Evolutionary conservation across 768 basidiomycete genomes (phyloP).

Genomic region (Clitopilus passeckerianus): DNA sequence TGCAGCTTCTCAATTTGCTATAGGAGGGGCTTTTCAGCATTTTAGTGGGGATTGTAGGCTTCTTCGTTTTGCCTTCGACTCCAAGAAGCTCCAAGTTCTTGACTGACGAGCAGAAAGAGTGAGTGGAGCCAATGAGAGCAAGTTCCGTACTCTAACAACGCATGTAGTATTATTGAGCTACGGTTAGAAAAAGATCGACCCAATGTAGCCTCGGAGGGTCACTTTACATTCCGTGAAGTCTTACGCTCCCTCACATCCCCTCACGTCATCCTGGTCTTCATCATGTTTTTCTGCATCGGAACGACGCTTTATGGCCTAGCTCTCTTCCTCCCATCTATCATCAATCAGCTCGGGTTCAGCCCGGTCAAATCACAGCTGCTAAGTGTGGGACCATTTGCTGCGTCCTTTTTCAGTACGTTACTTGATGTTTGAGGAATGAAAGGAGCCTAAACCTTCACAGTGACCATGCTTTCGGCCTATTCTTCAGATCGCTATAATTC

Average conservation of each 20-base stretch:
- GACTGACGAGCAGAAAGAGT: constrained; percentile 27
- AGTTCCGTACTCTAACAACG: background rate
- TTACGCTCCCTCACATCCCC: constrained; percentile 23
- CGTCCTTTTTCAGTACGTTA: constrained; percentile 26
- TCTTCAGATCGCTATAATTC: constrained; percentile 20
- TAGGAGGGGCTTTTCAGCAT: constrained; percentile 46
- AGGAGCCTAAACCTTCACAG: constrained; percentile 3
- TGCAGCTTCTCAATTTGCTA: no score
- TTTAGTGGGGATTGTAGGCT: constrained; percentile 37
- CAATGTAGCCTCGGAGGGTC: constrained; percentile 17
- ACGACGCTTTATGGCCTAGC: constrained; percentile 30
- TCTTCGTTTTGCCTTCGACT: constrained; percentile 31
- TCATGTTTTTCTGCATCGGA: constrained; percentile 29
- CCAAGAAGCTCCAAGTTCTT: constrained; percentile 23
- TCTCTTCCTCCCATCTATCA: constrained; percentile 30
- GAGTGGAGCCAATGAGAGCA: constrained; percentile 2
- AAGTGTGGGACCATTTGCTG: constrained; percentile 32
- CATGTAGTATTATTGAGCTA: constrained; percentile 18
- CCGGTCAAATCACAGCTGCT: constrained; percentile 26
- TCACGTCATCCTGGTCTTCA: constrained; percentile 27
- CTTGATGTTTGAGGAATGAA: background rate
- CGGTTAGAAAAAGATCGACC: constrained; percentile 29
- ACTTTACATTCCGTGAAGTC: constrained; percentile 26
- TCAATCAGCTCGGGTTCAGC: constrained; percentile 30
- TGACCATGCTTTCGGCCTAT: constrained; percentile 16